Evolutionary conservation across 2,329 filamentous ascomycete species (phyloP).

Genomic region (Nemania sp.): DNA sequence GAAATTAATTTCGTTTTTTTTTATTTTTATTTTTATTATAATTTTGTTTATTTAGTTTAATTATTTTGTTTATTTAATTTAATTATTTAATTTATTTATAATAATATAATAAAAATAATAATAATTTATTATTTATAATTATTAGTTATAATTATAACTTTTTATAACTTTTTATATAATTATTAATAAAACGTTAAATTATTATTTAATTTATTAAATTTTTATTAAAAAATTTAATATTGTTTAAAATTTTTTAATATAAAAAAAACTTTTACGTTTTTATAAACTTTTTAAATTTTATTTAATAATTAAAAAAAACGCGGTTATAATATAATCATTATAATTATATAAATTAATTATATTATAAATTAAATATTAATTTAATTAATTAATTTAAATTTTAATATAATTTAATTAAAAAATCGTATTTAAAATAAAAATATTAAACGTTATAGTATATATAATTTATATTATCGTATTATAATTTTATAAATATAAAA

Average conservation of each 20-base stretch:
- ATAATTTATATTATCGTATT: constrained; percentile 53
- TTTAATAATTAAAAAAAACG: constrained; percentile 57
- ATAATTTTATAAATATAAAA: constrained; percentile 15
- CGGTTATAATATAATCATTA: constrained; percentile 69
- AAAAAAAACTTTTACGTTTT: constrained; percentile 80
- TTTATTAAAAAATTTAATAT: constrained; percentile 73
- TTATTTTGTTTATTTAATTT: too few relatives aligned
- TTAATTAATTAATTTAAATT: constrained; percentile 57
- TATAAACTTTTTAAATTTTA: constrained; percentile 68
- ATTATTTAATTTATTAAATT: constrained; percentile 70
- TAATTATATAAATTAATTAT: constrained; percentile 89
- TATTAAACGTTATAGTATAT: constrained; percentile 69
- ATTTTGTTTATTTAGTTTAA: too few relatives aligned
- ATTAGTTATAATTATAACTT: too few relatives aligned
- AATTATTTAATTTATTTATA: too few relatives aligned
- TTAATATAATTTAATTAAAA: constrained; percentile 64
- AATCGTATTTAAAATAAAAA: constrained; percentile 67
- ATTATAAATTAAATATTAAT: constrained; percentile 80
- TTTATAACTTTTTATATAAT: too few relatives aligned
- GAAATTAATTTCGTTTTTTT: too few relatives aligned
- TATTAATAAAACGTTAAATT: too few relatives aligned
- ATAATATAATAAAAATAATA: too few relatives aligned
- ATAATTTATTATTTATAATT: too few relatives aligned
- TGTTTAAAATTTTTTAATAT: constrained; percentile 80
- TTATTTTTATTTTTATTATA: too few relatives aligned